These are phyloP conservation scores for Elaeis oleifera DNA, from an alignment of 202 grass and related monocot genomes.

Conservation along the genomic window DNA sequence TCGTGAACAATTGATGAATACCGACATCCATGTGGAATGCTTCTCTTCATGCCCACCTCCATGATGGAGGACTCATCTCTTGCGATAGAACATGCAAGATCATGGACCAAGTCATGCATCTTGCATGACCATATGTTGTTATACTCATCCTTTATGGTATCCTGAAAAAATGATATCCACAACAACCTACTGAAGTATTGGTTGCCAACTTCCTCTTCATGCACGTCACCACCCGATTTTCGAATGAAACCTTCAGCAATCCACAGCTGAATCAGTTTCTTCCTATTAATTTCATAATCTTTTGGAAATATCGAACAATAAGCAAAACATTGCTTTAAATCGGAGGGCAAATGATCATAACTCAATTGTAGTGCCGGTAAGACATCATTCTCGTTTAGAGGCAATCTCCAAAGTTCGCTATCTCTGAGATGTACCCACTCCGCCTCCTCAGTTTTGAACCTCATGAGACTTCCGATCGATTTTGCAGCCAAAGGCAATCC, in stretches of 20 bases:
- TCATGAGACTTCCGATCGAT: conserved; percentile 26
- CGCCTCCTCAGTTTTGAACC: neutral
- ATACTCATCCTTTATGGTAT: neutral
- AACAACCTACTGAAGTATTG: conserved; percentile 22
- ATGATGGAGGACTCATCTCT: conserved; percentile 11
- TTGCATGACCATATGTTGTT: neutral
- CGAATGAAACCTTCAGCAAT: conserved; percentile 24
- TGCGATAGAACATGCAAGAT: conserved; percentile 22
- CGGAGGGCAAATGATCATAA: conserved; percentile 24
- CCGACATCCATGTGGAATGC: neutral
- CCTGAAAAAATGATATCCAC: conserved; percentile 42
- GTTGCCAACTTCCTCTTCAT: conserved; percentile 8
- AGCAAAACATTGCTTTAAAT: conserved; percentile 37
- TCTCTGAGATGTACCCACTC: conserved; percentile 18
- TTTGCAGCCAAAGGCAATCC: conserved; percentile 35
- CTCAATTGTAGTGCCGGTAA: conserved; percentile 27
- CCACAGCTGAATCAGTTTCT: conserved; percentile 36
- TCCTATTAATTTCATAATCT: conserved; percentile 24
- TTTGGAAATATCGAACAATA: conserved; percentile 39
- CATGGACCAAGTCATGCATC: conserved; percentile 38
- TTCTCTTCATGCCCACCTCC: neutral
- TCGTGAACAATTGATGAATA: neutral
- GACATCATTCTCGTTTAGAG: neutral
- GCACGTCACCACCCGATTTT: neutral
- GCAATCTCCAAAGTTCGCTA: conserved; percentile 5